phyloP scores from a whole-genome alignment of 1,284 basidiomycete genomes.

The Pascua sp. region DNA sequence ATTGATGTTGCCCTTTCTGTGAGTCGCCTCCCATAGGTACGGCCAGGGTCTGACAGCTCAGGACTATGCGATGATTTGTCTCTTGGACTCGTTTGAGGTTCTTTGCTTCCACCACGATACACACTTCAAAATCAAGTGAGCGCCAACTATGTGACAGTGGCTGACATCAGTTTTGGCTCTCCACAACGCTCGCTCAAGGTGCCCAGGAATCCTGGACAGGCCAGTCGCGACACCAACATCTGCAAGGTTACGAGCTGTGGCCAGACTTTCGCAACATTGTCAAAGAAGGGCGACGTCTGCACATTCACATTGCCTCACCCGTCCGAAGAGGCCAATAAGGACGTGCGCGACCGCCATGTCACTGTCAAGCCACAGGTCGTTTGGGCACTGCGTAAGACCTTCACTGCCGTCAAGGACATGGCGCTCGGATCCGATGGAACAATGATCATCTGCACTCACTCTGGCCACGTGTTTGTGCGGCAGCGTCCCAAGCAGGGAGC shows the following conservation, averaged over 20 bases:
- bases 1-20: conserved; percentile 68
- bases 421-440: conserved; percentile 84
- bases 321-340: conserved; percentile 48
- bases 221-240: conserved; percentile 66
- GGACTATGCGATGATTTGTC: conserved; percentile 79
- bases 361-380: conserved; percentile 79
- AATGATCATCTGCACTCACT: conserved; percentile 87
- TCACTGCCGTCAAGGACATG: conserved; percentile 83
- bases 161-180: conserved; percentile 8
- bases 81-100: conserved; percentile 71
- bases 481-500: conserved; percentile 55
- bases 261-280: conserved; percentile 77
- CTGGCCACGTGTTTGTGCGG: conserved; percentile 89
- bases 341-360: conserved; percentile 44
- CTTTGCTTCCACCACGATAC: conserved; percentile 76
- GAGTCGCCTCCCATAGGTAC: conserved; percentile 28
- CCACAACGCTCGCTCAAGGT: conserved; percentile 13
- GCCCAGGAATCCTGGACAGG: conserved; percentile 50
- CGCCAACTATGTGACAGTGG: conserved; percentile 18
- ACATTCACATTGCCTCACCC: conserved; percentile 63
- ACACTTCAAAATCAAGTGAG: conserved; percentile 69
- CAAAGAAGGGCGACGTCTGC: conserved; percentile 86
- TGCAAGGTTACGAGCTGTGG: conserved; percentile 78
- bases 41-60: conserved; percentile 12
- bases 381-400: conserved; percentile 82